phyloP scores from a whole-genome alignment of 2,329 filamentous ascomycete genomes.

The Epichloe brachyelytri region DNA sequence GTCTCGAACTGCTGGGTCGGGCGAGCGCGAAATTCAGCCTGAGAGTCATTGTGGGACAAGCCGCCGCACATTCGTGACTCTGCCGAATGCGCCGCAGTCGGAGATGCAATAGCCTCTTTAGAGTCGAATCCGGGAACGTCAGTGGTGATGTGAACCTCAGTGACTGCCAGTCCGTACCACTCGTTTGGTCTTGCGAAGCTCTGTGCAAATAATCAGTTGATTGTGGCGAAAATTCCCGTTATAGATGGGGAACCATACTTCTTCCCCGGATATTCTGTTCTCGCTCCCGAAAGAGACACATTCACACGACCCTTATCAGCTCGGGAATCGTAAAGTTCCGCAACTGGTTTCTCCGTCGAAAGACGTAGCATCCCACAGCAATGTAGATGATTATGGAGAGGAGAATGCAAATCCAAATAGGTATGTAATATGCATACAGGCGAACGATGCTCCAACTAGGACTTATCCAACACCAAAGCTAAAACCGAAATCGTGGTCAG shows the following conservation, averaged over 20 bases:
- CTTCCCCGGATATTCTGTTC: conserved; percentile 20
- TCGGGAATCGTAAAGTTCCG: conserved; percentile 28
- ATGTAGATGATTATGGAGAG: conserved; percentile 41
- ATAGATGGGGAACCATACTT: conserved; percentile 12
- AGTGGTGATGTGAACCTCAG: conserved; percentile 33
- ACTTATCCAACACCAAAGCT: conserved; percentile 47
- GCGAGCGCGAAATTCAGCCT: neutral
- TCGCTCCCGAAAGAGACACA: conserved; percentile 14
- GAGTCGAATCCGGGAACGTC: conserved; percentile 10
- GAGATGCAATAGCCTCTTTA: conserved; percentile 4
- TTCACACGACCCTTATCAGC: conserved; percentile 12
- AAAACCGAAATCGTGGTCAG: no score
- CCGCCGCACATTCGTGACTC: conserved; percentile 5
- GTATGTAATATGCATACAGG: conserved; percentile 47
- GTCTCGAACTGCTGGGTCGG: conserved; percentile 16
- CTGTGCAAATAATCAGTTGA: conserved; percentile 7
- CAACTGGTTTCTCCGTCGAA: conserved; percentile 43
- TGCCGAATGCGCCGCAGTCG: conserved; percentile 7
- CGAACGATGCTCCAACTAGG: conserved; percentile 40
- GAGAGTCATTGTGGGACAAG: conserved; percentile 10
- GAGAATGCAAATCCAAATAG: conserved; percentile 46
- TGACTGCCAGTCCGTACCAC: conserved; percentile 35
- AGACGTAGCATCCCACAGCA: conserved; percentile 45
- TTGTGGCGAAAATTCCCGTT: neutral
- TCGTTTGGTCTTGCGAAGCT: conserved; percentile 15